These are phyloP conservation scores for Rhodotorula sp. DNA, from an alignment of 1,284 basidiomycete species.

Conservation along the genomic window DNA sequence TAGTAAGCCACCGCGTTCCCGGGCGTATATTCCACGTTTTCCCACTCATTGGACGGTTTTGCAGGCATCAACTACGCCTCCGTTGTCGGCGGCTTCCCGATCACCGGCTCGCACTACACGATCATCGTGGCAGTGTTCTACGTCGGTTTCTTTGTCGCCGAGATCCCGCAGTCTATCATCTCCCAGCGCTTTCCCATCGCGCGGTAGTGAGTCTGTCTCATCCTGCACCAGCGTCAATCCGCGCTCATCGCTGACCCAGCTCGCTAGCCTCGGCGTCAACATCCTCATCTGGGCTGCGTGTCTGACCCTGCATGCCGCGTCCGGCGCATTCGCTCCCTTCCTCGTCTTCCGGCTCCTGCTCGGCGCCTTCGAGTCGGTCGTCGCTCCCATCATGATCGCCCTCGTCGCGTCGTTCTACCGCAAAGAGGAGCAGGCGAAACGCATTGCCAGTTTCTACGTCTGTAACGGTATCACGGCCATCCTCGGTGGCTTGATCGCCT, in stretches of 20 bases:
- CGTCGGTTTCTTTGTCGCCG: constrained; percentile 50
- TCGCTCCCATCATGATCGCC: constrained; percentile 39
- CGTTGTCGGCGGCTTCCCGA: constrained; percentile 55
- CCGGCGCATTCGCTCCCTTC: constrained; percentile 21
- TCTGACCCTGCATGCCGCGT: constrained; percentile 52
- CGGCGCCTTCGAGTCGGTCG: constrained; percentile 51
- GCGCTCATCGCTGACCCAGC: neutral
- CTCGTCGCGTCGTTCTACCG: constrained; percentile 57
- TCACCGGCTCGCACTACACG: constrained; percentile 58
- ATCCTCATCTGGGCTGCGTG: constrained; percentile 61
- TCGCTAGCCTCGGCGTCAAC: constrained; percentile 54
- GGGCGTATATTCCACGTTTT: too few relatives aligned
- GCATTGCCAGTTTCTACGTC: constrained; percentile 62
- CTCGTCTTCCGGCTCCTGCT: constrained; percentile 60
- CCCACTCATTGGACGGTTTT: too few relatives aligned
- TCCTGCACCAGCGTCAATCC: neutral
- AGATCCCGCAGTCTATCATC: constrained; percentile 66
- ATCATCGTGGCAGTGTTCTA: constrained; percentile 63
- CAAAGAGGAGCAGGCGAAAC: constrained; percentile 64
- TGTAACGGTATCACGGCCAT: constrained; percentile 60
- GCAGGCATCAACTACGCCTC: constrained; percentile 60
- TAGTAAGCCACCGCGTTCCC: too few relatives aligned
- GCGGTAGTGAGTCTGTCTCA: constrained; percentile 8
- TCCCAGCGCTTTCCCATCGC: constrained; percentile 59
- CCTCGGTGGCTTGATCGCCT: constrained; percentile 67